phyloP scores from a whole-genome alignment of 768 basidiomycete genomes.

The Cystobasidium tubakii region DNA sequence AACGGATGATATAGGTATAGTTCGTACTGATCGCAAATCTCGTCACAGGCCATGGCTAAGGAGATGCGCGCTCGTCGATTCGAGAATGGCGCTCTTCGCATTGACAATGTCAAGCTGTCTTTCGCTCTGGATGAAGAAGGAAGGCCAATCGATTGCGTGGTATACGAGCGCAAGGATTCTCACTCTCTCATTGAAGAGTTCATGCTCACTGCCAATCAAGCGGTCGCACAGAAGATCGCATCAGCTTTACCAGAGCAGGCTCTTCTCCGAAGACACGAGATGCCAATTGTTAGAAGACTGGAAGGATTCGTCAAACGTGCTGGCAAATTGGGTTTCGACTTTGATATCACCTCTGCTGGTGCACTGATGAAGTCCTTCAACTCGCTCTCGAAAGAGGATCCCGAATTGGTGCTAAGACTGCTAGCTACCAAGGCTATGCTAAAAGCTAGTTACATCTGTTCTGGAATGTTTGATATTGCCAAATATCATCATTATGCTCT shows the following conservation, averaged over 20 bases:
- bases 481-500: conserved; percentile 93
- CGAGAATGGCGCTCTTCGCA: conserved; percentile 70
- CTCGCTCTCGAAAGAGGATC: conserved; percentile 63
- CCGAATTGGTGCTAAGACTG: conserved; percentile 63
- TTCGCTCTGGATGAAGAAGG: conserved; percentile 76
- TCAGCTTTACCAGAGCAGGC: conserved; percentile 93
- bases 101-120: conserved; percentile 63
- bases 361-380: conserved; percentile 78
- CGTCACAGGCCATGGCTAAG: conserved; percentile 57
- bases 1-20: not conserved
- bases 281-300: conserved; percentile 82
- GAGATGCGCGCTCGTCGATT: conserved; percentile 67
- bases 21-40: not conserved
- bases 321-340: conserved; percentile 69
- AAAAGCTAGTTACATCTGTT: conserved; percentile 94
- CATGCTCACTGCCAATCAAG: conserved; percentile 85
- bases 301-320: conserved; percentile 74
- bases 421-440: conserved; percentile 87
- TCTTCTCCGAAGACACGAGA: conserved; percentile 89
- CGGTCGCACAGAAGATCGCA: conserved; percentile 87
- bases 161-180: conserved; percentile 63
- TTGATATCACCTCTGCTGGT: conserved; percentile 73
- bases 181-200: conserved; percentile 88
- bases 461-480: conserved; percentile 97
- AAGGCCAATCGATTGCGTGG: conserved; percentile 69